A percentile compares a stretch with the other conserved stretches of the same genome.
Evolutionary conservation across 805 yeast genomes (phyloP).

Genomic region (Yarrowia sp.): DNA sequence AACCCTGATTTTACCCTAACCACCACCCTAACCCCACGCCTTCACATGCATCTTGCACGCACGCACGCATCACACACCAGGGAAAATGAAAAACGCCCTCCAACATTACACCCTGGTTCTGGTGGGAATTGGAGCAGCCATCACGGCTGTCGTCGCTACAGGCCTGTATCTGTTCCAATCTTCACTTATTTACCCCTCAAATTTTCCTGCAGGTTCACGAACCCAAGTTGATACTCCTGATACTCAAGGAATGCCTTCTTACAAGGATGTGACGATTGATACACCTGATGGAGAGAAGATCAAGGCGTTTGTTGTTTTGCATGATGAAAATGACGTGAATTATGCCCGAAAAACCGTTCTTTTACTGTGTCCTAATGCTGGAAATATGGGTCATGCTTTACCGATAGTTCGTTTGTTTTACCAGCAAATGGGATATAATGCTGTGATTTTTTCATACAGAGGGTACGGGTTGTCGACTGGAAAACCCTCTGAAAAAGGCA

Average conservation of each 20-base stretch:
- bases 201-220: conserved; percentile 68
- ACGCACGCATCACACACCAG: background rate
- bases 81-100: background rate
- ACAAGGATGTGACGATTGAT: conserved; percentile 54
- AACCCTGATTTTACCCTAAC: too few relatives aligned
- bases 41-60: background rate
- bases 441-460: conserved; percentile 80
- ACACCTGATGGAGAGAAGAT: conserved; percentile 71
- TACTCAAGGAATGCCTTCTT: conserved; percentile 56
- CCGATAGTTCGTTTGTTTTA: conserved; percentile 76
- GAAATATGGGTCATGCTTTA: conserved; percentile 87
- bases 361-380: conserved; percentile 88
- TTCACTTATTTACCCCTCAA: conserved; percentile 77
- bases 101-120: background rate
- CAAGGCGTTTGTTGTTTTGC: conserved; percentile 57
- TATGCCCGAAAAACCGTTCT: conserved; percentile 67
- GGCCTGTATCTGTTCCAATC: conserved; percentile 47
- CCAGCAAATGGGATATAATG: conserved; percentile 64
- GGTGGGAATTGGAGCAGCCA: conserved; percentile 25
- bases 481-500: conserved; percentile 67
- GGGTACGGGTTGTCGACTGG: conserved; percentile 89
- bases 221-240: conserved; percentile 74
- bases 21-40: too few relatives aligned
- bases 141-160: conserved; percentile 27
- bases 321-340: conserved; percentile 43